Conservation (phyloP, 75 land plant genomes). For the Isoetes taiwanensis region DNA sequence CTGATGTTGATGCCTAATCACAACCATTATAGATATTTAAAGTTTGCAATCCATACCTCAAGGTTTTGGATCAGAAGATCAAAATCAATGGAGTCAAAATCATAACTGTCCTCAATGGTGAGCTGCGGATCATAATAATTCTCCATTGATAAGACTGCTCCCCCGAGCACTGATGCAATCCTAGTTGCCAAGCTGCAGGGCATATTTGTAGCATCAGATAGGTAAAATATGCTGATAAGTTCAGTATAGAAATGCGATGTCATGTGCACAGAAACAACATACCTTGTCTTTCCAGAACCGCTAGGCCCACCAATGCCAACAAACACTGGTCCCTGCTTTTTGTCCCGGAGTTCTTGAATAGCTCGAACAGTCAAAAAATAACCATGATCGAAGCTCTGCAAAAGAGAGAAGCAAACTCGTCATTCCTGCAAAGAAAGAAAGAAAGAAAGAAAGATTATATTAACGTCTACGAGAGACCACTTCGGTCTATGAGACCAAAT, state of each 20-base stretch:
- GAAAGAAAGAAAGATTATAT: too few relatives aligned
- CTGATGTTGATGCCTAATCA: neutral
- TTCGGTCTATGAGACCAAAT: too few relatives aligned
- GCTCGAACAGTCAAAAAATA: constrained; percentile 85
- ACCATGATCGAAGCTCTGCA: constrained; percentile 88
- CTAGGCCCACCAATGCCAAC: constrained; percentile 98
- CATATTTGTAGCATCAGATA: neutral
- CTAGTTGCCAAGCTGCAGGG: constrained; percentile 74
- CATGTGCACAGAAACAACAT: constrained; percentile 1
- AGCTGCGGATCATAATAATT: constrained; percentile 51
- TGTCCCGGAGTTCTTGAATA: constrained; percentile 90
- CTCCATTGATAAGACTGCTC: constrained; percentile 81
- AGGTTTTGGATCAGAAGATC: constrained; percentile 52
- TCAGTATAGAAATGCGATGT: constrained; percentile 9
- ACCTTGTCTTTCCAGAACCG: constrained; percentile 98
- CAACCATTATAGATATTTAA: neutral
- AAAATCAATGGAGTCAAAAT: constrained; percentile 75
- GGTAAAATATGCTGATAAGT: neutral
- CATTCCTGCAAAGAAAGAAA: too few relatives aligned
- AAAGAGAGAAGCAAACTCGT: too few relatives aligned
- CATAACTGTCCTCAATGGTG: constrained; percentile 78
- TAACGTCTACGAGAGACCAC: too few relatives aligned
- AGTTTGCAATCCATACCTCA: constrained; percentile 41
- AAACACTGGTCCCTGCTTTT: constrained; percentile 58
- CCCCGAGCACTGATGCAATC: constrained; percentile 83